A percentile compares a stretch with the other conserved stretches of the same genome.
phyloP scores from a whole-genome alignment of 78 protist genomes.

The Chrysochromulina tobinii region DNA sequence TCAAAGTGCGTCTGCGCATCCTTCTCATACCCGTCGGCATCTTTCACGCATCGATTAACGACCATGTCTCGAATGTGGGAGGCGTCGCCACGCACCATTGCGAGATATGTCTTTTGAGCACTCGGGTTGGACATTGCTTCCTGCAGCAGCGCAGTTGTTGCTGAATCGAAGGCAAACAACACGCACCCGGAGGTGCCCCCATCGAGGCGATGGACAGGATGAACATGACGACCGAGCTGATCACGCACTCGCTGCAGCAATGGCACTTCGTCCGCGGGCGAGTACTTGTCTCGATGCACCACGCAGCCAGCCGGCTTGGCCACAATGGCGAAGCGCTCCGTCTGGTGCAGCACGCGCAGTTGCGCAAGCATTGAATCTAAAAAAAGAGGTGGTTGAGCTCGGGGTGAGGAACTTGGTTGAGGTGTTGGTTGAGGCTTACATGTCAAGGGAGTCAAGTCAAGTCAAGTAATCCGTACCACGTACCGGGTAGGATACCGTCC shows the following conservation, averaged over 20 bases:
- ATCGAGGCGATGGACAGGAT: constrained; percentile 20
- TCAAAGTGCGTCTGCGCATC: not conserved
- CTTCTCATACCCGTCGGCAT: not conserved
- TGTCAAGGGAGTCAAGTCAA: no score
- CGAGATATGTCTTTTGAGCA: not conserved
- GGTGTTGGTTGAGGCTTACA: no score
- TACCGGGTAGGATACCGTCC: no score
- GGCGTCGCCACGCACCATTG: not conserved
- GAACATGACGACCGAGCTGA: not conserved
- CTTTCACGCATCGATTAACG: not conserved
- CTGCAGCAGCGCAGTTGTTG: not conserved
- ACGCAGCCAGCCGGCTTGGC: not conserved
- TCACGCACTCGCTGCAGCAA: not conserved
- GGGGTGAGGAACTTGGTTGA: no score
- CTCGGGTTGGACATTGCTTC: not conserved
- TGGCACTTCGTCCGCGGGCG: not conserved
- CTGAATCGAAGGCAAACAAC: not conserved
- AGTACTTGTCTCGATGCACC: not conserved
- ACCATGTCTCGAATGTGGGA: not conserved
- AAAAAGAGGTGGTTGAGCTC: no score
- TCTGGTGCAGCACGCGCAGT: not conserved
- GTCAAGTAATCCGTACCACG: no score
- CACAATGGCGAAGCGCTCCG: not conserved
- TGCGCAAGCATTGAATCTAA: no score
- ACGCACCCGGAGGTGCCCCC: constrained; percentile 6